Evolutionary conservation across 495 filamentous ascomycete genomes (phyloP).

Genomic region (Penicillium argentinense): DNA sequence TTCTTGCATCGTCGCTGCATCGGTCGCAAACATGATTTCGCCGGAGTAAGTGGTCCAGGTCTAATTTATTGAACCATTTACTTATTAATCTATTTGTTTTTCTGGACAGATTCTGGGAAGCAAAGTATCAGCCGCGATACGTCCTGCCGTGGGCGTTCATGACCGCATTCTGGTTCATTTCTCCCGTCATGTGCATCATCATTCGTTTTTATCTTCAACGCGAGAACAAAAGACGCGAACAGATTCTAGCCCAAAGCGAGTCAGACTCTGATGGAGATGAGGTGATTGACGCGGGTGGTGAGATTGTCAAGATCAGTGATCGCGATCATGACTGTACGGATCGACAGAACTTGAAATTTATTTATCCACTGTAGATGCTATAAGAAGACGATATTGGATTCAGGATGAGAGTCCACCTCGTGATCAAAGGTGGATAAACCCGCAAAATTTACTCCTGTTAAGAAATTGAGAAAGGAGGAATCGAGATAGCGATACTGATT

Average conservation of each 20-base stretch:
- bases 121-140: conserved; percentile 8
- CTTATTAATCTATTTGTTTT: background rate
- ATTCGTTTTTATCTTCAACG: conserved; percentile 9
- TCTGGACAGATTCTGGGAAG: conserved; percentile 6
- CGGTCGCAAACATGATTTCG: conserved; percentile 9
- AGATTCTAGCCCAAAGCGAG: background rate
- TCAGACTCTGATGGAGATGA: conserved; percentile 2
- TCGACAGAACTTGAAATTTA: conserved; percentile 1
- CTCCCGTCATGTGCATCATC: conserved; percentile 10
- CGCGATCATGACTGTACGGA: conserved; percentile 2
- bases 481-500: too few species aligned
- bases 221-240: conserved; percentile 2
- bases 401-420: too few species aligned
- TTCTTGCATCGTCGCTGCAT: conserved; percentile 9
- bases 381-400: too few species aligned
- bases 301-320: conserved; percentile 3
- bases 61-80: background rate
- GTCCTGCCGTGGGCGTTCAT: conserved; percentile 8
- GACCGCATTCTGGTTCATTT: conserved; percentile 11
- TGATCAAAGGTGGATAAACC: too few species aligned
- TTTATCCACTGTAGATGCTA: conserved; percentile 5
- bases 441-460: too few species aligned
- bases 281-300: background rate
- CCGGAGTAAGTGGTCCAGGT: conserved; percentile 5
- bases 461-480: too few species aligned